Evolutionary conservation across 2,329 filamentous ascomycete genomes (phyloP).

Genomic region (Sporothrix inflata): DNA sequence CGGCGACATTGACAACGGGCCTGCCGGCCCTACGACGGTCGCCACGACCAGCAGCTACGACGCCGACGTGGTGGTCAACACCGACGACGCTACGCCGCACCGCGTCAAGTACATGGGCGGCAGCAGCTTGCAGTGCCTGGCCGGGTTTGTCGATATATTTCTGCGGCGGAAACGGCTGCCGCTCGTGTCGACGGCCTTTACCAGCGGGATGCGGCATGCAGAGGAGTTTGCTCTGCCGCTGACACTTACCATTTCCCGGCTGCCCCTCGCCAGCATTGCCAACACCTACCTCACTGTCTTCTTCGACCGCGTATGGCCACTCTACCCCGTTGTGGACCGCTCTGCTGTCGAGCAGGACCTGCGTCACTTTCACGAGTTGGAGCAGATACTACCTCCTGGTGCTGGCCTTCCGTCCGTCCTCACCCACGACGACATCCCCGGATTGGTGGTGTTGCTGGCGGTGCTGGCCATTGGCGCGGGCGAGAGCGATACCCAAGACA

Average conservation of each 20-base stretch:
- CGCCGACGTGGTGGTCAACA: background rate
- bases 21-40: background rate
- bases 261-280: background rate
- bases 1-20: background rate
- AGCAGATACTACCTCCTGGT: background rate
- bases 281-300: background rate
- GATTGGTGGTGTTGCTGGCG: background rate
- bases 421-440: background rate
- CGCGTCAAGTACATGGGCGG: conserved; percentile 15
- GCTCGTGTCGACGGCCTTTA: background rate
- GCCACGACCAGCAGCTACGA: background rate
- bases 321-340: background rate
- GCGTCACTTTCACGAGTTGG: background rate
- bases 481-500: background rate
- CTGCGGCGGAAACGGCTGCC: background rate
- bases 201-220: background rate
- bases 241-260: background rate
- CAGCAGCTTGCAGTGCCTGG: conserved; percentile 1
- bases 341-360: background rate
- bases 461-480: background rate
- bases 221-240: background rate
- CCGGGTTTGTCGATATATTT: background rate
- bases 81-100: background rate
- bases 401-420: background rate
- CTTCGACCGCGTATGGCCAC: background rate